Evolutionary conservation across 164 flowering plant genomes (phyloP), one percentile per base, ranked within the genome.

Genomic region (Kalanchoe fedtschenkoi): DNA sequence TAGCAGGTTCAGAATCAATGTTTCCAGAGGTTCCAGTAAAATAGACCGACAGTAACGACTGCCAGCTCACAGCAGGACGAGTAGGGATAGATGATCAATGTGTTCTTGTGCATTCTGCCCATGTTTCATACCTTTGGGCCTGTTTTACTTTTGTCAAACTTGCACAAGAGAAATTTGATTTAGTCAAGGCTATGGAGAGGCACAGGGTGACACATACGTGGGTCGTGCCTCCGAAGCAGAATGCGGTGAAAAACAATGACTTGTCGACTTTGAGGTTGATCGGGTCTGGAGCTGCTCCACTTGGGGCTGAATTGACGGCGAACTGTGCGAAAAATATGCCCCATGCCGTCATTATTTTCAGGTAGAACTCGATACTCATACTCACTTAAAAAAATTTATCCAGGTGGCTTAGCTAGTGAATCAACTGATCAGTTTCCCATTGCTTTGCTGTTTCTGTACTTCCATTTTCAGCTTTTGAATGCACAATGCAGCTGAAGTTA

Each of bases 71-170:
- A 91, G 55, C 84, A 83, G 38, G 84, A 80, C 8, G 8, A 65
- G 16, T 47, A 55, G 0, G 88, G 95, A 1, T 88, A 83, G 55
- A 65, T 21, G 71, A 63, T 75, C 63, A 65, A 75, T 55, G 79
- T 80, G 58, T 81, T 72, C 41, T 66, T 85, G 24, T 86, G 93
- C 64, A 72, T 85, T 41, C 68, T 91, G 64, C 97, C 97, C 0
- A 74, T 91, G 95, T 88, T 88, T 65, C 97, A 91, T 66, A 80
- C 87, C 37, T 84, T 82, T 56, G 97, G 95, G 2, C 77, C 82
- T 6, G 62, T 19, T 43, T 88, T 16, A 21, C 68, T 10, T 82
- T 65, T 58, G 58, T 80, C 5, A n/a, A 87, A 86, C 75, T 69
- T 91, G 65, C 89, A 77, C 77, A 70, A 70, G 43, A 95, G 96